These are phyloP conservation scores for Pyrus pyrifolia DNA, from an alignment of 306 rosid genomes.

Conservation along the genomic window DNA sequence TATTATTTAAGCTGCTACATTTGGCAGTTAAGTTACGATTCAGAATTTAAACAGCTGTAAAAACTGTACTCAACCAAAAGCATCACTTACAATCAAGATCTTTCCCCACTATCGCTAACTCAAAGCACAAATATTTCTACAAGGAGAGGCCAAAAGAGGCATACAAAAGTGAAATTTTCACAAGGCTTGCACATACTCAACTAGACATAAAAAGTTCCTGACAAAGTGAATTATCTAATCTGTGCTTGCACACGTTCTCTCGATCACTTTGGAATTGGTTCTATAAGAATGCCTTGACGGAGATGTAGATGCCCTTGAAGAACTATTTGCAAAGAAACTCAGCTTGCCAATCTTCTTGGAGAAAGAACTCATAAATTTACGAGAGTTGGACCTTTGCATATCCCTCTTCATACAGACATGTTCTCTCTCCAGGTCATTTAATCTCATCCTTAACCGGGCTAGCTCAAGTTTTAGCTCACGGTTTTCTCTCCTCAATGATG, in stretches of 20 bases:
- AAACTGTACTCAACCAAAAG: constrained; percentile 18
- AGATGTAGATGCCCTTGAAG: constrained; percentile 87
- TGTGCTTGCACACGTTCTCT: constrained; percentile 95
- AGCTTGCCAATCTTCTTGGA: constrained; percentile 75
- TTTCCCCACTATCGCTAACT: constrained; percentile 19
- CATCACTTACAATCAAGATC: constrained; percentile 30
- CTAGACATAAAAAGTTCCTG: constrained; percentile 4
- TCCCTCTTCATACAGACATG: constrained; percentile 99
- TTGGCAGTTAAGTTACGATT: neutral
- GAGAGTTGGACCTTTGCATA: constrained; percentile 77
- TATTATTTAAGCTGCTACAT: neutral
- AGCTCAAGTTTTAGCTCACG: constrained; percentile 96
- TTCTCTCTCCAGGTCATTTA: constrained; percentile 92
- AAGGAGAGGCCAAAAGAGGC: constrained; percentile 30
- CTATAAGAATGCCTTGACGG: constrained; percentile 84
- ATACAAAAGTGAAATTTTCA: constrained; percentile 23
- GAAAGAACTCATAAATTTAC: constrained; percentile 85
- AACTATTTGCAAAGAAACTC: constrained; percentile 67
- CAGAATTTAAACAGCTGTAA: neutral
- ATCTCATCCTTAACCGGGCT: constrained; percentile 79
- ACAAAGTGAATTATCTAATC: constrained; percentile 43
- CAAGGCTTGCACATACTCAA: constrained; percentile 38
- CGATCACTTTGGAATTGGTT: constrained; percentile 88
- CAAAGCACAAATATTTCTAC: constrained; percentile 33
- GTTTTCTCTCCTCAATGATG: constrained; percentile 90